These are phyloP conservation scores for Colletotrichum sp. DNA, from an alignment of 2,329 filamentous ascomycete genomes.

Conservation along the genomic window DNA sequence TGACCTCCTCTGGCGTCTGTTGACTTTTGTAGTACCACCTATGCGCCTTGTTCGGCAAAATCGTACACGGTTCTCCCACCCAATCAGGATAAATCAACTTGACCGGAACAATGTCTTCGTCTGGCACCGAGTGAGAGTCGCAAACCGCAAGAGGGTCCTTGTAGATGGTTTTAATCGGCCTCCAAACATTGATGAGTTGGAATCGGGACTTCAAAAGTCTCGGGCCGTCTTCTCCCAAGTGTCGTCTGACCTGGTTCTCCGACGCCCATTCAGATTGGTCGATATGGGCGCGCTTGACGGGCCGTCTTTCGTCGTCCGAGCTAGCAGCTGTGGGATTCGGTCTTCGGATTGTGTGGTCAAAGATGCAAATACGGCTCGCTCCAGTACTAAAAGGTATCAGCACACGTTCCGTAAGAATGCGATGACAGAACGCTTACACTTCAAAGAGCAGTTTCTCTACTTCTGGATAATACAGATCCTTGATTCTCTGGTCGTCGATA, in stretches of 20 bases:
- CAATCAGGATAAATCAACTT: constrained; percentile 37
- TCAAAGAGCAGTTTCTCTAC: constrained; percentile 58
- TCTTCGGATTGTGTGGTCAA: constrained; percentile 64
- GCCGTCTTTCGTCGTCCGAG: constrained; percentile 27
- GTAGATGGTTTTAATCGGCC: constrained; percentile 50
- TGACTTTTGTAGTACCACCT: constrained; percentile 59
- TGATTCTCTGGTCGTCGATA: constrained; percentile 63
- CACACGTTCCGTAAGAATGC: neutral
- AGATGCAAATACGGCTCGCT: constrained; percentile 60
- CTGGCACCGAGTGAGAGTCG: constrained; percentile 38
- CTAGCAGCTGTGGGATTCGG: neutral
- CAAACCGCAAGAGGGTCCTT: constrained; percentile 46
- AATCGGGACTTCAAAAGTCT: neutral
- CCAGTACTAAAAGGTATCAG: constrained; percentile 50
- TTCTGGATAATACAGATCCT: constrained; percentile 73
- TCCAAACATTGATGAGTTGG: constrained; percentile 41
- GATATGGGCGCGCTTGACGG: constrained; percentile 52
- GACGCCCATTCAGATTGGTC: constrained; percentile 38
- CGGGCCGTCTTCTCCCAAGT: constrained; percentile 2
- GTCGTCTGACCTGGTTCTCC: constrained; percentile 20
- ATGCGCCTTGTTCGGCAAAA: constrained; percentile 36
- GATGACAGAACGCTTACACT: constrained; percentile 21
- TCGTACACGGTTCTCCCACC: constrained; percentile 40
- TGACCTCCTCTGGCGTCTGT: constrained; percentile 57
- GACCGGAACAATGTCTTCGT: constrained; percentile 41